Evolutionary conservation across 73 alveolate genomes (phyloP).

Genomic region (Symbiodinium pilosum): DNA sequence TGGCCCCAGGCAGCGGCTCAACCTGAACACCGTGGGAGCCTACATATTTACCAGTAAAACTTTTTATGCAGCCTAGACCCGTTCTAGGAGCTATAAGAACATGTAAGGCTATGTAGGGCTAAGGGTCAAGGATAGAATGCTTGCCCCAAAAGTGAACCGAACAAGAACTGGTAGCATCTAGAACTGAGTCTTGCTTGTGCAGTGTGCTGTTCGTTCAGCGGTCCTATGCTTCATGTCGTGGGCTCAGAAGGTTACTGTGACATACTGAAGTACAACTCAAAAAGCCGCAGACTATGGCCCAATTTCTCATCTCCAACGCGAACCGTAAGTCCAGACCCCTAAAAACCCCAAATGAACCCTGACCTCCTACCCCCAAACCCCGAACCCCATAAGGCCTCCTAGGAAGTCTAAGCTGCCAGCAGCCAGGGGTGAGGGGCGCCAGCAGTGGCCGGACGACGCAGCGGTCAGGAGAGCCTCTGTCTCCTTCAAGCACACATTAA

Average conservation of each 20-base stretch:
- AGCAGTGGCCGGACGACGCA: background rate
- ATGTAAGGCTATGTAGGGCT: background rate
- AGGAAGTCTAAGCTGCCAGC: background rate
- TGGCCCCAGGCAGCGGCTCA: background rate
- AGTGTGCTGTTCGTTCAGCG: too few species aligned
- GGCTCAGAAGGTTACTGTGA: too few species aligned
- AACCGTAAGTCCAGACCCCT: background rate
- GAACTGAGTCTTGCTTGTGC: too few species aligned
- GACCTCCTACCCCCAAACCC: background rate
- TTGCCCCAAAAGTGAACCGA: too few species aligned
- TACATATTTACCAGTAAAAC: too few species aligned
- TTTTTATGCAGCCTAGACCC: too few species aligned
- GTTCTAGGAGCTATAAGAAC: too few species aligned
- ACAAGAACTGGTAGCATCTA: too few species aligned
- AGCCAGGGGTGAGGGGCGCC: background rate
- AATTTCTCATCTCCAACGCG: background rate
- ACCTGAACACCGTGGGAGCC: background rate
- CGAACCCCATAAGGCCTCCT: background rate
- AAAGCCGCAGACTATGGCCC: background rate
- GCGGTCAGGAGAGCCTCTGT: background rate
- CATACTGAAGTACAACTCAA: too few species aligned
- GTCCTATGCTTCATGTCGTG: too few species aligned
- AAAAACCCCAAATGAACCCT: background rate
- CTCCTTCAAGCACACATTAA: background rate
- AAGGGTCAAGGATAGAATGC: background rate